Evolutionary conservation across 2,329 filamentous ascomycete species (phyloP).

Genomic region (Fusarium sp.): DNA sequence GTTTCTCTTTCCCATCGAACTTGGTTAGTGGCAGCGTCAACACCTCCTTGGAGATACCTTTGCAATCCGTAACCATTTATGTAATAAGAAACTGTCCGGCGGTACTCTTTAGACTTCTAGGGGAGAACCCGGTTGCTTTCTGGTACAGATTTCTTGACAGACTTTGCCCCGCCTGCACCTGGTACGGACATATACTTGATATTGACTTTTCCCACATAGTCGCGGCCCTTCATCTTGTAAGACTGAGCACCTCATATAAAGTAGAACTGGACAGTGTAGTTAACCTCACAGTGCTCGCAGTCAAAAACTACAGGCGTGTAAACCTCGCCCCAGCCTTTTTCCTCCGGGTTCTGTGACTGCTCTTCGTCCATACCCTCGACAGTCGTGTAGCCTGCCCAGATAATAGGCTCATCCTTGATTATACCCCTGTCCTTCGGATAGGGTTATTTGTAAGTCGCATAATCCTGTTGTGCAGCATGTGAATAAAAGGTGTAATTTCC

Average conservation of each 20-base stretch:
- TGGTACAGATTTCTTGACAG: background rate
- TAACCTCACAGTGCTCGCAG: constrained; percentile 20
- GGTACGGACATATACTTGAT: background rate
- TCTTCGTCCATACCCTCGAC: fast-evolving
- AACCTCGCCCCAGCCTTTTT: fast-evolving
- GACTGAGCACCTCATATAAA: background rate
- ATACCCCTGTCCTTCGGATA: background rate
- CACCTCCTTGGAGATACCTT: background rate
- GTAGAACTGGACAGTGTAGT: constrained; percentile 3
- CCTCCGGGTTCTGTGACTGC: fast-evolving
- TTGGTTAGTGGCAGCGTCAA: background rate
- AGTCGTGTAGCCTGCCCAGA: constrained; percentile 31
- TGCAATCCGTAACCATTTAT: background rate
- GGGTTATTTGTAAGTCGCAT: fast-evolving
- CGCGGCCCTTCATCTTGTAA: background rate
- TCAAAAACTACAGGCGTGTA: constrained; percentile 3
- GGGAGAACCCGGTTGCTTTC: background rate
- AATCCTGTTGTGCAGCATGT: background rate
- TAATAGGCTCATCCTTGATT: constrained; percentile 26
- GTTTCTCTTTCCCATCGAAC: too few relatives aligned
- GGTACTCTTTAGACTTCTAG: background rate
- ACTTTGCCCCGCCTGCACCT: background rate
- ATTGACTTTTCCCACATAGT: background rate
- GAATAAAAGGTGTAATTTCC: background rate
- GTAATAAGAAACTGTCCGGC: background rate